These are phyloP conservation scores for Clavispora phyllophila DNA, from an alignment of 805 yeast species.

Conservation along the genomic window DNA sequence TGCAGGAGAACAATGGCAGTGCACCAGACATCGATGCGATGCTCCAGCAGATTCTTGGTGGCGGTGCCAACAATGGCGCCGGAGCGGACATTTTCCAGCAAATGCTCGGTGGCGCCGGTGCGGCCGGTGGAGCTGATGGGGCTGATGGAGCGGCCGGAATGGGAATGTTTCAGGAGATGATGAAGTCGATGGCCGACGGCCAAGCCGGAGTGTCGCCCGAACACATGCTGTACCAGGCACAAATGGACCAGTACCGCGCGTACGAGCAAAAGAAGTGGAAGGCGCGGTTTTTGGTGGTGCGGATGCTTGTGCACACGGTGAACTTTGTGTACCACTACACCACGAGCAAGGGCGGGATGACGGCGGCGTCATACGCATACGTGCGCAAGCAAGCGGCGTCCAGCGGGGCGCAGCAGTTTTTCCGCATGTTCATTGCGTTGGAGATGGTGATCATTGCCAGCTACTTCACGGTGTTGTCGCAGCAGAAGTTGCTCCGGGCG, in stretches of 20 bases:
- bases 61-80: not conserved
- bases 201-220: slow-evolving; percentile 4
- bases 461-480: slow-evolving; percentile 26
- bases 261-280: slow-evolving; percentile 31
- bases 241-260: slow-evolving; percentile 24
- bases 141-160: slow-evolving; percentile 15
- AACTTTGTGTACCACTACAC: slow-evolving; percentile 34
- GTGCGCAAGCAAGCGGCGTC: slow-evolving; percentile 19
- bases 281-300: slow-evolving; percentile 27
- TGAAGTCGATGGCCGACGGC: slow-evolving; percentile 21
- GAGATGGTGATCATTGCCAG: slow-evolving; percentile 32
- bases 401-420: slow-evolving; percentile 17
- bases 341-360: slow-evolving; percentile 16
- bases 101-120: slow-evolving; percentile 1
- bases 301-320: slow-evolving; percentile 21
- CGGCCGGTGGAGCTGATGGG: slow-evolving; percentile 2
- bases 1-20: slow-evolving; percentile 9
- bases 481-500: slow-evolving; percentile 19
- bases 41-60: slow-evolving; percentile 15
- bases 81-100: slow-evolving; percentile 2
- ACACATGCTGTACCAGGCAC: slow-evolving; percentile 24
- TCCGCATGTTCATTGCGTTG: slow-evolving; percentile 23
- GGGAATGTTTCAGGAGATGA: slow-evolving; percentile 26
- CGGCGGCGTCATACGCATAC: slow-evolving; percentile 21
- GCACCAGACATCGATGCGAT: slow-evolving; percentile 30